A percentile compares a stretch with the other conserved stretches of the same genome.
phyloP scores from a whole-genome alignment of 371 early-diverging fungal species.

The Actinomortierella ambigua region DNA sequence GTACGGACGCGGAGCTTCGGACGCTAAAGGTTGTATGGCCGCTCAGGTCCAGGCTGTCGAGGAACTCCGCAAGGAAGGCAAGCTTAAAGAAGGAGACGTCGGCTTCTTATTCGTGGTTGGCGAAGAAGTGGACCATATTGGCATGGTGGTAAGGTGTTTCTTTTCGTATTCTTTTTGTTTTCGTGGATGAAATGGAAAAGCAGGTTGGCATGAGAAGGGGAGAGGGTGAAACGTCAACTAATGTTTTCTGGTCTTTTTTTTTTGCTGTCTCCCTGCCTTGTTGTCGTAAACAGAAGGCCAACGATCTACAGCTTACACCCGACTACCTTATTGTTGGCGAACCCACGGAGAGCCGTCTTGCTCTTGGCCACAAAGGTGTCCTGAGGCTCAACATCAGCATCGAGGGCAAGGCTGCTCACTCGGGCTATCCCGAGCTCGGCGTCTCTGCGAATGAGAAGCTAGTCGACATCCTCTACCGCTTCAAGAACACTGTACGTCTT shows the following conservation, averaged over 20 bases:
- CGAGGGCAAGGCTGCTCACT: constrained; percentile 49
- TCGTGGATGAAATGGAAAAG: too few relatives aligned
- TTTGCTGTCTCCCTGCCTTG: neutral
- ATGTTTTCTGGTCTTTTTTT: too few relatives aligned
- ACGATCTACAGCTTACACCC: constrained; percentile 43
- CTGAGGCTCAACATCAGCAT: constrained; percentile 43
- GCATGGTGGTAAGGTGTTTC: constrained; percentile 52
- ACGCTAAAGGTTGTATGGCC: constrained; percentile 54
- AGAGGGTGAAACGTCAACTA: too few relatives aligned
- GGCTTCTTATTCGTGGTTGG: constrained; percentile 53
- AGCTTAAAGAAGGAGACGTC: constrained; percentile 50
- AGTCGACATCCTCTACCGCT: constrained; percentile 34
- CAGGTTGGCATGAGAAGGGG: too few relatives aligned
- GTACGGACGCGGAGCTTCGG: constrained; percentile 52
- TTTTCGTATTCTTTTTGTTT: too few relatives aligned
- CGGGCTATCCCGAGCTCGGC: constrained; percentile 52
- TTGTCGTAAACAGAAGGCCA: constrained; percentile 30
- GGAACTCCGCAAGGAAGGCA: constrained; percentile 49
- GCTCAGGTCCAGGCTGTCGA: constrained; percentile 51
- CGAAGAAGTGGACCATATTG: constrained; percentile 54
- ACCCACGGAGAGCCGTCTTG: constrained; percentile 51
- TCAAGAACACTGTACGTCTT: constrained; percentile 23
- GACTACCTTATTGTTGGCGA: constrained; percentile 52
- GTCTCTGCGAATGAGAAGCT: constrained; percentile 47
- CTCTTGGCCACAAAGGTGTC: constrained; percentile 56